phyloP scores from a whole-genome alignment of 2,329 filamentous ascomycete species.

The Bimuria novae-zelandiae region DNA sequence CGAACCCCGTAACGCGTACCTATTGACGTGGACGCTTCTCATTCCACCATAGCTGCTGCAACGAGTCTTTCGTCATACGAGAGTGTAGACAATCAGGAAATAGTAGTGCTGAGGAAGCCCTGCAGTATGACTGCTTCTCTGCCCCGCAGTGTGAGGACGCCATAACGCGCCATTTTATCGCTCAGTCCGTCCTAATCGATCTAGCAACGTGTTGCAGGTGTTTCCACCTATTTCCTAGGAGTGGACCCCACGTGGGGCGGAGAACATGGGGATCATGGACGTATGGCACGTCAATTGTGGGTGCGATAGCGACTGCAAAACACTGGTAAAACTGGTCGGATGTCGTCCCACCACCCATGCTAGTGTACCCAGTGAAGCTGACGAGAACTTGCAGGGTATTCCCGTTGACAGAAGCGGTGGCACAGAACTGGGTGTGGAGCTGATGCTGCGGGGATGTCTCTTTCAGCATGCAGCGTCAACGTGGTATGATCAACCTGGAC shows the following conservation, averaged over 20 bases:
- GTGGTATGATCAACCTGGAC: constrained; percentile 14
- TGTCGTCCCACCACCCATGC: not conserved
- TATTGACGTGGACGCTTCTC: constrained; percentile 13
- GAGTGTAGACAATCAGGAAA: not conserved
- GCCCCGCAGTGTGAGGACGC: constrained; percentile 5
- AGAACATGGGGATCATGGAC: not conserved
- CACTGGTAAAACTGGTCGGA: not conserved
- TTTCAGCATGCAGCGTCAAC: constrained; percentile 1
- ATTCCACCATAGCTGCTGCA: not conserved
- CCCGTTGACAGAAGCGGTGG: constrained; percentile 2
- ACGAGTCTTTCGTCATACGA: not conserved
- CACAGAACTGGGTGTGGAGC: not conserved
- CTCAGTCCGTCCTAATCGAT: not conserved
- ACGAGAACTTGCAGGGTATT: constrained; percentile 6
- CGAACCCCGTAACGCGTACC: not conserved
- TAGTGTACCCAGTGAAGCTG: constrained; percentile 3
- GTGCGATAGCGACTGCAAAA: no score
- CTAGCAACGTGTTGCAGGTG: not conserved
- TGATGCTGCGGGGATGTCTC: constrained; percentile 11
- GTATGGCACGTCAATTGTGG: not conserved
- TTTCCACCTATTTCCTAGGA: not conserved
- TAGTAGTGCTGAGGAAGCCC: constrained; percentile 2
- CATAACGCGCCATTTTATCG: constrained; percentile 11
- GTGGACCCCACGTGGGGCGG: constrained; percentile 13
- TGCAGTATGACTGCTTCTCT: constrained; percentile 19